Conservation (phyloP, 176 grass and related monocot genomes). For the Thinopyrum elongatum region DNA sequence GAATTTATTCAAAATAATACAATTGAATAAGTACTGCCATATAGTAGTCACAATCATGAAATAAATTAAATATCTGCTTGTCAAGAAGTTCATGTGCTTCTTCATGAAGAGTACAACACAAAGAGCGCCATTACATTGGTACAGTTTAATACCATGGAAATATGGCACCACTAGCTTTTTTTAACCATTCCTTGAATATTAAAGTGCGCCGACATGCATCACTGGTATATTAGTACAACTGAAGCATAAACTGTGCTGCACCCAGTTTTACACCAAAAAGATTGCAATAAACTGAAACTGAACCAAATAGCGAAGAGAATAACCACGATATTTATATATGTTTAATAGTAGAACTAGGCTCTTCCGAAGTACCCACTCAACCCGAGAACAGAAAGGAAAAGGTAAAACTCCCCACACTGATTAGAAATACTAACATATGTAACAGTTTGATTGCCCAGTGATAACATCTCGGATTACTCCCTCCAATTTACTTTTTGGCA, state of each 20-base stretch:
- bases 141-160: not conserved
- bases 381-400: not conserved
- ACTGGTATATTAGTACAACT: not conserved
- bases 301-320: constrained; percentile 1
- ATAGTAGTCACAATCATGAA: not conserved
- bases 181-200: not conserved
- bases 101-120: constrained; percentile 12
- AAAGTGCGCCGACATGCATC: not conserved
- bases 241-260: not conserved
- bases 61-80: constrained; percentile 16
- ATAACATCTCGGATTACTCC: not conserved
- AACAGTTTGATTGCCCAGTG: not conserved
- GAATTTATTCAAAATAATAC: not conserved
- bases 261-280: not conserved
- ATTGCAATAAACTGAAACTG: not conserved
- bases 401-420: not conserved
- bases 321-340: not conserved
- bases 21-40: not conserved
- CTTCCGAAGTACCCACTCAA: not conserved
- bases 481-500: not conserved
- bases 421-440: not conserved
- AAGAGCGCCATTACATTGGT: not conserved
- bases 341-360: not conserved
- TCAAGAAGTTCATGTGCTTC: not conserved
- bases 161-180: not conserved